phyloP scores from a whole-genome alignment of 805 yeast species.

The Schwanniomyces pseudopolymorphus region DNA sequence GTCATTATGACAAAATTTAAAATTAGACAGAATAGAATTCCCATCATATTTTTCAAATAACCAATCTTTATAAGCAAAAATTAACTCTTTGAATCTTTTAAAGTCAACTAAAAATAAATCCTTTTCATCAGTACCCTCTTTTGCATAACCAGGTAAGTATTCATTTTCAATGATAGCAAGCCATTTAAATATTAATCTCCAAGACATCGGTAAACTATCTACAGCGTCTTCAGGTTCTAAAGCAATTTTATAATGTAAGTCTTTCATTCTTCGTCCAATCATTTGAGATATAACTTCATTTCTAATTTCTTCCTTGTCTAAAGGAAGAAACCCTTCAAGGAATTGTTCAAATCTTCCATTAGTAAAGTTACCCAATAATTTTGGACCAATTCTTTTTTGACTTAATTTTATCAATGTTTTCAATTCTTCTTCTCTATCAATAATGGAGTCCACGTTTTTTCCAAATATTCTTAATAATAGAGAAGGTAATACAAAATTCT shows the following conservation, averaged over 20 bases:
- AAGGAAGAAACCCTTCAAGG: constrained; percentile 75
- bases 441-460: constrained; percentile 77
- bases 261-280: constrained; percentile 96
- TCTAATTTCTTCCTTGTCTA: constrained; percentile 71
- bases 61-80: constrained; percentile 62
- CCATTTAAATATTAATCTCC: constrained; percentile 79
- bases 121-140: constrained; percentile 31
- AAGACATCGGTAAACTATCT: constrained; percentile 59
- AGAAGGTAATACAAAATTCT: constrained; percentile 47
- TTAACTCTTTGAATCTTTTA: constrained; percentile 46
- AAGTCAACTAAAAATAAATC: constrained; percentile 48
- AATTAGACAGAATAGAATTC: constrained; percentile 41
- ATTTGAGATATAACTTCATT: constrained; percentile 73
- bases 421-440: constrained; percentile 83
- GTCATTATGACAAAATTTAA: constrained; percentile 92
- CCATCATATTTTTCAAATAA: constrained; percentile 50
- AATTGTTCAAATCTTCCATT: constrained; percentile 96
- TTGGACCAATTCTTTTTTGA: constrained; percentile 80
- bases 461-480: constrained; percentile 85
- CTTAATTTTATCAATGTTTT: constrained; percentile 71
- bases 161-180: constrained; percentile 40
- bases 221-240: constrained; percentile 56
- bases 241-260: constrained; percentile 78
- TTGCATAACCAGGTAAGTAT: constrained; percentile 36
- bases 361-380: constrained; percentile 79